Evolutionary conservation across 331 rosid species (phyloP).

Genomic region (Cydonia oblonga): DNA sequence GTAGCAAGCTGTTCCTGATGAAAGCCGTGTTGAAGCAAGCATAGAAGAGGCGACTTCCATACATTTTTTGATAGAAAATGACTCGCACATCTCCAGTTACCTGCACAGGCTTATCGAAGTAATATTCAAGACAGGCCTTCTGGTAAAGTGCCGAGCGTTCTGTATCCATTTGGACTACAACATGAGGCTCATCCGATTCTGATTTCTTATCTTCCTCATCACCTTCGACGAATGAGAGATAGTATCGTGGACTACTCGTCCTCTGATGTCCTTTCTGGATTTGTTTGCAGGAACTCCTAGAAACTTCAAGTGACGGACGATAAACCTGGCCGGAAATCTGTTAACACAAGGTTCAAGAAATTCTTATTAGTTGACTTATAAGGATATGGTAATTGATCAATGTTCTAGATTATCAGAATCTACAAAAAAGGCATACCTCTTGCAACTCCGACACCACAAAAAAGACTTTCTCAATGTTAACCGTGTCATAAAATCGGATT

Average conservation of each 20-base stretch:
- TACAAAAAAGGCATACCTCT: slow-evolving; percentile 29
- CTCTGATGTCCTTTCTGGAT: slow-evolving; percentile 65
- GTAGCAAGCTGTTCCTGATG: slow-evolving; percentile 72
- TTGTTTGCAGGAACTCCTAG: slow-evolving; percentile 49
- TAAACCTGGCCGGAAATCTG: slow-evolving; percentile 59
- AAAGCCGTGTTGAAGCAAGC: slow-evolving; percentile 90
- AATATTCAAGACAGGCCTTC: slow-evolving; percentile 72
- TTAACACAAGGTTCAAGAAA: not conserved
- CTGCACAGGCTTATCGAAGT: slow-evolving; percentile 59
- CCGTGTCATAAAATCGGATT: slow-evolving; percentile 69
- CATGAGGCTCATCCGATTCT: slow-evolving; percentile 38
- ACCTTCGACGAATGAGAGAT: slow-evolving; percentile 38
- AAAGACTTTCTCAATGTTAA: slow-evolving; percentile 48
- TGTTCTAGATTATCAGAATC: not conserved
- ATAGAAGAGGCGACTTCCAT: slow-evolving; percentile 89
- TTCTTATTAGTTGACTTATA: not conserved
- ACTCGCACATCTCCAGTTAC: slow-evolving; percentile 88
- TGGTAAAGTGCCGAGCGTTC: slow-evolving; percentile 64
- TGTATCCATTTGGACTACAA: slow-evolving; percentile 87
- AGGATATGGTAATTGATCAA: not conserved
- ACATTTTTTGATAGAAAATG: slow-evolving; percentile 72
- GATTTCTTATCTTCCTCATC: slow-evolving; percentile 35
- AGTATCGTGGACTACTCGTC: slow-evolving; percentile 57
- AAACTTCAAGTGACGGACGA: slow-evolving; percentile 58
- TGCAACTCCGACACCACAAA: slow-evolving; percentile 72